phyloP scores from a whole-genome alignment of 306 rosid genomes.

The Citrullus amarus region DNA sequence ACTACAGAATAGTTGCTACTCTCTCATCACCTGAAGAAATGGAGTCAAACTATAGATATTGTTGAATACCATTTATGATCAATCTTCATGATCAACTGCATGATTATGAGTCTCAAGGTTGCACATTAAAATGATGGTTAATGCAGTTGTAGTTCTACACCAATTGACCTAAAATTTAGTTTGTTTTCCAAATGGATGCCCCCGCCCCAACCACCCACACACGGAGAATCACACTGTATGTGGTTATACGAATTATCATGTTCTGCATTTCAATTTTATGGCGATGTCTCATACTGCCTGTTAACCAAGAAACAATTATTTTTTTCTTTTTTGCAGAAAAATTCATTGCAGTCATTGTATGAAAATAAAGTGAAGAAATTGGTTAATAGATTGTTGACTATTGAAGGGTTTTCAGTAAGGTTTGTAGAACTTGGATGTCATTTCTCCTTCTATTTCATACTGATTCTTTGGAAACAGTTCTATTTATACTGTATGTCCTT shows the following conservation, averaged over 20 bases:
- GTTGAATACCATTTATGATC: not conserved
- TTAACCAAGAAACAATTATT: slow-evolving; percentile 17
- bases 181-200: not conserved
- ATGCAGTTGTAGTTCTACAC: not conserved
- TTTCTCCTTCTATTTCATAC: not conserved
- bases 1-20: not conserved
- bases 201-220: not conserved
- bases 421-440: slow-evolving; percentile 19
- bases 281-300: not conserved
- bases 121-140: not conserved
- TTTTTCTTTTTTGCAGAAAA: slow-evolving; percentile 52
- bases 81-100: not conserved
- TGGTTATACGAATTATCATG: not conserved
- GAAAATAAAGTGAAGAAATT: slow-evolving; percentile 60
- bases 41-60: not conserved
- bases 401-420: slow-evolving; percentile 56
- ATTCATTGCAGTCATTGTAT: slow-evolving; percentile 49
- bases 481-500: not conserved
- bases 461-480: not conserved
- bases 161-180: not conserved
- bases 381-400: slow-evolving; percentile 56
- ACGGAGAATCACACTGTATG: not conserved
- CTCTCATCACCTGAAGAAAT: not conserved
- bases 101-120: not conserved
- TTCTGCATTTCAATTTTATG: not conserved